These are phyloP conservation scores for Colletotrichum orchidophilum DNA, from an alignment of 2,329 filamentous ascomycete genomes.

Conservation along the genomic window DNA sequence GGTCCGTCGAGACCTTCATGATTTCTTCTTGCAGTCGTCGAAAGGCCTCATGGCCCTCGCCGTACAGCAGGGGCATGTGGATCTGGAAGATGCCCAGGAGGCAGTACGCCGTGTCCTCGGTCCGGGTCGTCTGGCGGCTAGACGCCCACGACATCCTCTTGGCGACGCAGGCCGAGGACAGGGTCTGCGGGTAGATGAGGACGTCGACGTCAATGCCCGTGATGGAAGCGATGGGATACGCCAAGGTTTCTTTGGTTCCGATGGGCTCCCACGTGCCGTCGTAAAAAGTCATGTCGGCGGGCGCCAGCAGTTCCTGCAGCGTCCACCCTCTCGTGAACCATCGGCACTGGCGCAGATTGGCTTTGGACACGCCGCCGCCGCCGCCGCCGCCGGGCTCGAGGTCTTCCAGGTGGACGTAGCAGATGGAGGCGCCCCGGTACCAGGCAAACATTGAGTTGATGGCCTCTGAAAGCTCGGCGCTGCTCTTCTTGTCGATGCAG, in stretches of 20 bases:
- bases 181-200: not conserved
- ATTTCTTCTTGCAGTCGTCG: slow-evolving; percentile 27
- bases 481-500: slow-evolving; percentile 33
- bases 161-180: slow-evolving; percentile 35
- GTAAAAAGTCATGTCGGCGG: slow-evolving; percentile 35
- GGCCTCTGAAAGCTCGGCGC: slow-evolving; percentile 23
- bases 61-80: slow-evolving; percentile 40
- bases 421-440: slow-evolving; percentile 19
- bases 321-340: slow-evolving; percentile 39
- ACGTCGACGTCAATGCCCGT: slow-evolving; percentile 39
- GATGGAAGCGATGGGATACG: slow-evolving; percentile 37
- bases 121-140: slow-evolving; percentile 31
- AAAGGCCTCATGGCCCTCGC: slow-evolving; percentile 38
- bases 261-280: slow-evolving; percentile 19
- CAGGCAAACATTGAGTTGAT: slow-evolving; percentile 33
- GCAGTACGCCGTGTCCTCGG: slow-evolving; percentile 38
- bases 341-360: slow-evolving; percentile 24
- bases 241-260: not conserved
- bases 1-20: not conserved
- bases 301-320: slow-evolving; percentile 39
- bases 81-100: slow-evolving; percentile 40
- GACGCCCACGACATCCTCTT: slow-evolving; percentile 41
- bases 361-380: too few relatives aligned
- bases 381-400: not conserved
- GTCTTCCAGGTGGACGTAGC: slow-evolving; percentile 25